These are phyloP conservation scores for Neocucurbitaria cava DNA, from an alignment of 2,329 filamentous ascomycete species.

Conservation along the genomic window DNA sequence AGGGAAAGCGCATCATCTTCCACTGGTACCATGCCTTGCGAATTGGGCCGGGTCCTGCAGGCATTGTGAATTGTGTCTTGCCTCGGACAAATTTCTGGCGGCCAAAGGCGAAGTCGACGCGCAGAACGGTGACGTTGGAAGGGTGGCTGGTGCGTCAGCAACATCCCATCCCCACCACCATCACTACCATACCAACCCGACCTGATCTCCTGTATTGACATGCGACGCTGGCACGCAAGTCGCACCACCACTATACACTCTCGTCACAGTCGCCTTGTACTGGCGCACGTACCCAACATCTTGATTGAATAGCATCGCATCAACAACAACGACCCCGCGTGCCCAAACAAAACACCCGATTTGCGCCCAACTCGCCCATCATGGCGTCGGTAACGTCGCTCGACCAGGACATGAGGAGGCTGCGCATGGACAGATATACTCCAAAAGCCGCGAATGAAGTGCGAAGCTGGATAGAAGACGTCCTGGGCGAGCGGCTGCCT, in stretches of 20 bases:
- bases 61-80: slow-evolving; percentile 38
- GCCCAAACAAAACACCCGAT: slow-evolving; percentile 15
- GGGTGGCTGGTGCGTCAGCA: slow-evolving; percentile 31
- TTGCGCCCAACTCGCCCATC: slow-evolving; percentile 24
- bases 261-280: neutral
- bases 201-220: slow-evolving; percentile 12
- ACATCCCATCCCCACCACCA: slow-evolving; percentile 22
- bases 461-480: slow-evolving; percentile 82
- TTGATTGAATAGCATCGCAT: neutral
- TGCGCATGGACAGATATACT: slow-evolving; percentile 93
- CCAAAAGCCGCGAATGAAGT: slow-evolving; percentile 87
- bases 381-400: slow-evolving; percentile 96
- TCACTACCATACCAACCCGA: slow-evolving; percentile 4
- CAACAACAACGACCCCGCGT: slow-evolving; percentile 3
- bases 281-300: slow-evolving; percentile 2
- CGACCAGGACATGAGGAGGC: slow-evolving; percentile 91
- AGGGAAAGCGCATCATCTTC: slow-evolving; percentile 68
- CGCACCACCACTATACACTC: slow-evolving; percentile 1
- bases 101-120: slow-evolving; percentile 18
- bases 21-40: slow-evolving; percentile 65
- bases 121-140: slow-evolving; percentile 34
- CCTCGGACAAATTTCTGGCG: slow-evolving; percentile 10
- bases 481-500: slow-evolving; percentile 75
- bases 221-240: slow-evolving; percentile 3
- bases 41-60: slow-evolving; percentile 47